Percentiles rank a stretch among this genome's conserved stretches.
Conservation (phyloP, 2,329 filamentous ascomycete genomes). For the Onygena corvina region DNA sequence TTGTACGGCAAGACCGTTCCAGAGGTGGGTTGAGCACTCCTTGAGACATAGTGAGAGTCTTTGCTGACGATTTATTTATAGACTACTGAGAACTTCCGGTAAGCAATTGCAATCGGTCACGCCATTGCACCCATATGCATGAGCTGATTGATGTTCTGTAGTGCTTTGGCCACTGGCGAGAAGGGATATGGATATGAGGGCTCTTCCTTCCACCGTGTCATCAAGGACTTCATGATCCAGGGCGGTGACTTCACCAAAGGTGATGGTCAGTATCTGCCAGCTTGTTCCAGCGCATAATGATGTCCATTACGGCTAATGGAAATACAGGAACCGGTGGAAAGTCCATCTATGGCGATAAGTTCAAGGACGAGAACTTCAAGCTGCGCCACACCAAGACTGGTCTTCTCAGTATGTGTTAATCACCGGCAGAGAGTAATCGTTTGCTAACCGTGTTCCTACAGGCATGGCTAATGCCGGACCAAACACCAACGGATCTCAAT, state of each 20-base stretch:
- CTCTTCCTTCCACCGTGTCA: conserved; percentile 57
- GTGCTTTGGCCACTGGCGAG: conserved; percentile 52
- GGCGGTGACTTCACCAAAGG: conserved; percentile 55
- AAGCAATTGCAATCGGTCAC: conserved; percentile 13
- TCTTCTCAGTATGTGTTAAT: conserved; percentile 43
- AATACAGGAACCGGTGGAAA: conserved; percentile 49
- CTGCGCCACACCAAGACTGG: conserved; percentile 55
- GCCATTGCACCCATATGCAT: not conserved
- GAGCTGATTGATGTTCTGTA: conserved; percentile 13
- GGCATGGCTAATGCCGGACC: conserved; percentile 56
- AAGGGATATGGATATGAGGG: conserved; percentile 57
- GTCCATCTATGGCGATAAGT: conserved; percentile 56
- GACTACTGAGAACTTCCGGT: conserved; percentile 56
- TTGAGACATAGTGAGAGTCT: not conserved
- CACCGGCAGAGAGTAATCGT: not conserved
- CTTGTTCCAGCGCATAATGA: not conserved
- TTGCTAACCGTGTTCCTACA: conserved; percentile 16
- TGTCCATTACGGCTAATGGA: not conserved
- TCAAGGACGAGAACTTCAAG: conserved; percentile 61
- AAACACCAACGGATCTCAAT: conserved; percentile 55
- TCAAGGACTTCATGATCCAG: conserved; percentile 60
- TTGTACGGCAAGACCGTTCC: conserved; percentile 57
- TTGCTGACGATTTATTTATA: conserved; percentile 19
- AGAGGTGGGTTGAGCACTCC: conserved; percentile 36
- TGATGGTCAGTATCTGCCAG: conserved; percentile 36